These are phyloP conservation scores for Halophytophthora polymorphica DNA, from an alignment of 352 stramenopile species.

Conservation along the genomic window DNA sequence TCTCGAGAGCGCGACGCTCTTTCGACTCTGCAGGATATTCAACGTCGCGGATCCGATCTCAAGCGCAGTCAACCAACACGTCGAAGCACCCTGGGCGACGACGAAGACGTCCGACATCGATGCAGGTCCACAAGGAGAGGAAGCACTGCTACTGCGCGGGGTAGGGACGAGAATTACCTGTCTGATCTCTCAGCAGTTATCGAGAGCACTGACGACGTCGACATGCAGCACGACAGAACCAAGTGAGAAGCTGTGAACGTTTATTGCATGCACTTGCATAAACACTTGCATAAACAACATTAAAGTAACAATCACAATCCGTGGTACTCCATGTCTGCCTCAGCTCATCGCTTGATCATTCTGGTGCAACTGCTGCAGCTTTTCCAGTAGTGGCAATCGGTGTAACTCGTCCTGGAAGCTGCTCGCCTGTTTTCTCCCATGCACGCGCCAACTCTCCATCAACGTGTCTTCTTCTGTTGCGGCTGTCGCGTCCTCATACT, in stretches of 20 bases:
- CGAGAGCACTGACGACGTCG: conserved; percentile 22
- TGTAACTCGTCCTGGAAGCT: conserved; percentile 31
- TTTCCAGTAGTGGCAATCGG: conserved; percentile 14
- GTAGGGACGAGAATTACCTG: conserved; percentile 10
- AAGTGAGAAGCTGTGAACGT: conserved; percentile 4
- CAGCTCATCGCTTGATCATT: too few relatives aligned
- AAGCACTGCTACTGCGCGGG: conserved; percentile 1
- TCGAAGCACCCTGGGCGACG: conserved; percentile 18
- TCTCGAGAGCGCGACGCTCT: conserved; percentile 49
- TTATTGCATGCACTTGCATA: conserved; percentile 5
- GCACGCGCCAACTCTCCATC: conserved; percentile 6
- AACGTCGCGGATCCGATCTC: conserved; percentile 34
- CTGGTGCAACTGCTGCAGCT: conserved; percentile 24
- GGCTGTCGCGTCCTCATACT: background rate
- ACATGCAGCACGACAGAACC: background rate
- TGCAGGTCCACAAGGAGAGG: conserved; percentile 15
- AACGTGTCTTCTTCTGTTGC: background rate
- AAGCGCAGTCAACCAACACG: conserved; percentile 17
- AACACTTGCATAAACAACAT: too few relatives aligned
- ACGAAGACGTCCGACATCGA: conserved; percentile 10
- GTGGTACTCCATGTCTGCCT: background rate
- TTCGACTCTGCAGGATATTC: conserved; percentile 48
- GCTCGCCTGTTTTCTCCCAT: conserved; percentile 9
- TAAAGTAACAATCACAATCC: too few relatives aligned
- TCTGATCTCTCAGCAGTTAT: conserved; percentile 22